Base-by-base conservation (phyloP, 139 green algal genomes). In the Pleodorina starrii region DNA sequence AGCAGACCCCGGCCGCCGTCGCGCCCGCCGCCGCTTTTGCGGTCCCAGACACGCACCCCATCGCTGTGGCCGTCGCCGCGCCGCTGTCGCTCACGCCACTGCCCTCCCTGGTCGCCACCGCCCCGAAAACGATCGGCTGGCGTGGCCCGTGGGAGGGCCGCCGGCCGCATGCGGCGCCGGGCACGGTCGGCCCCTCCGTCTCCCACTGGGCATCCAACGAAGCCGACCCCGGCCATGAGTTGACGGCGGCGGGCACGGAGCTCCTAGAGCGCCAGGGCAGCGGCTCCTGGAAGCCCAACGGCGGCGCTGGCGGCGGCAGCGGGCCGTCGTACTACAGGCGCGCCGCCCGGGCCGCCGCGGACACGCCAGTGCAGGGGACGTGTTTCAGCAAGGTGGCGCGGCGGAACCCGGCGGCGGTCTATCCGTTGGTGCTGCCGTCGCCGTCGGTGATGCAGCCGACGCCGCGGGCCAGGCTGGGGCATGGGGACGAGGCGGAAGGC, bases 121-220 rank as follows among this genome's bases (percentile, higher is more conserved):
- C 29, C 74, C n/a, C n/a, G 6, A 63, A 63, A 25, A 46, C 74
- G 23, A 44, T 59, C 27, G 44, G 44, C n/a, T 25, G 44, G 43
- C 74, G 27, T 23, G 72, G 72, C 72, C 14, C 72, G 17, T 57
- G 40, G 72, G 40, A 59, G 10, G 19, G 40, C 72, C 72, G 72
- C 23, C 40, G 72, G 43, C 72, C 9, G 72, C 40, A 80, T 40
- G 72, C 72, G 17, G 21, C 40, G 35, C 2, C 19, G 72, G 42
- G 42, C 16, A 2, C 12, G 3, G 2, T 63, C 23, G 74, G 27
- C 10, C 32, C 76, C 32, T 50, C 48, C 50, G 38, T 48, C 19
- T 85, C 78, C 3, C 54, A 85, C 54, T 85, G 78, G 78, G 78
- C 51, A 36, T 85, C 54, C 27, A 57, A 84, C 74, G 74, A 82